Evolutionary conservation across 2,329 filamentous ascomycete genomes (phyloP), one percentile per base, ranked within the genome.

Genomic region (Pestalotiopsis sp.): DNA sequence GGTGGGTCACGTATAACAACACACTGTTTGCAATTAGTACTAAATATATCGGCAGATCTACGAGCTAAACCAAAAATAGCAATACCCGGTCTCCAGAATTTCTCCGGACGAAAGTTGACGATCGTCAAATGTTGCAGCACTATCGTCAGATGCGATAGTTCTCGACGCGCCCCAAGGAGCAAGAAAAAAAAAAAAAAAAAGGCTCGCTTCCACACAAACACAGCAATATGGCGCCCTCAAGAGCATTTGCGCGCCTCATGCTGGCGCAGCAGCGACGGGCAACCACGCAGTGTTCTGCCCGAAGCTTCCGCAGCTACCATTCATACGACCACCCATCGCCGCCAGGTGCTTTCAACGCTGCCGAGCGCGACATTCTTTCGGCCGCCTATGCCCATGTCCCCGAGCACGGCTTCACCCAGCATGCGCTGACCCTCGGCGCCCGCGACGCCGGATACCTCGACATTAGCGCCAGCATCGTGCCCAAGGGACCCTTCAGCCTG

Each of bases 361-460:
- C 87, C 78, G 94, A 98, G 84, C 83, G 86, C 58, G 83, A 88
- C 68, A 97, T 98, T 78, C 92, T 99, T 71, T 86, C 91, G 60
- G 90, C 94, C n/a, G 92, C 95, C 20, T 89, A 96, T 74, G 78
- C 82, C 38, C 92, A 97, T 79, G 90, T 98, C 11, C 94, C 94
- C 20, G 80, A 86, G 65, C 88, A 94, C 78, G 96, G 96, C 78
- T 99, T 98, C 85, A 93, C 93, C 0, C 83, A 86, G 63, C 85
- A 88, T 23, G 85, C 95, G 0, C 86, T 99, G 11, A 87, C 89
- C 58, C 87, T 92, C 25, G 96, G 95, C 70, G 93, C 93, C 70
- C 90, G 90, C 75, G 94, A 97, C 76, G 90, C 91, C 20, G 94
- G 95, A 59, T 97, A 95, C 79, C 90, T 94, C 66, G 93, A 96